phyloP scores from a whole-genome alignment of 352 stramenopile species.

The Lagenidium giganteum region DNA sequence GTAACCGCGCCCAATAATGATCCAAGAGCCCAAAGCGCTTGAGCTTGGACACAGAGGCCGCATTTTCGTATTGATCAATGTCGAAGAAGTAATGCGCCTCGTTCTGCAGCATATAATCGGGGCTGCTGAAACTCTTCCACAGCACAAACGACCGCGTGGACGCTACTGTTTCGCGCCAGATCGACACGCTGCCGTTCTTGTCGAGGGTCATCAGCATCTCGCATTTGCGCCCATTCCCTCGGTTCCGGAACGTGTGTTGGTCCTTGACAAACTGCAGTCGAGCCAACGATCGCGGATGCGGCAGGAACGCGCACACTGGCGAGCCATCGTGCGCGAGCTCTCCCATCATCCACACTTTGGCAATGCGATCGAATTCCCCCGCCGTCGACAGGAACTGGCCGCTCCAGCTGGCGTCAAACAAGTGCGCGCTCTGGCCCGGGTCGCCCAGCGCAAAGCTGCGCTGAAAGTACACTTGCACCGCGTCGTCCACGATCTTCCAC shows the following conservation, averaged over 20 bases:
- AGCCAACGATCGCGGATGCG: conserved; percentile 54
- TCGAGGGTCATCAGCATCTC: conserved; percentile 83
- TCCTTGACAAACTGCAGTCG: conserved; percentile 50
- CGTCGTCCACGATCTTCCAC: conserved; percentile 81
- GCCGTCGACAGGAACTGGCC: conserved; percentile 62
- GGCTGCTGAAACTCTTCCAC: conserved; percentile 53
- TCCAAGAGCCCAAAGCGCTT: conserved; percentile 27
- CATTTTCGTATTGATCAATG: neutral
- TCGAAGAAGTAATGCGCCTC: conserved; percentile 4
- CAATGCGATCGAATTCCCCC: conserved; percentile 47
- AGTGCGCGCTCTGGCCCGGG: conserved; percentile 20
- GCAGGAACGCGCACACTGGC: conserved; percentile 53
- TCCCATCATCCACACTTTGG: conserved; percentile 65
- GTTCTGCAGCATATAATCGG: conserved; percentile 25
- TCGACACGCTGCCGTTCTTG: conserved; percentile 48
- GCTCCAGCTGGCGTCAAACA: conserved; percentile 62
- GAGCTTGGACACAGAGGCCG: neutral
- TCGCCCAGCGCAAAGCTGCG: conserved; percentile 44
- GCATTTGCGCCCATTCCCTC: conserved; percentile 14
- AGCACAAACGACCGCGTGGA: conserved; percentile 50
- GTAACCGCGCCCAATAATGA: conserved; percentile 20
- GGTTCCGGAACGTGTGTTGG: conserved; percentile 41
- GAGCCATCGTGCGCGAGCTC: conserved; percentile 46
- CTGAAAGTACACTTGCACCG: conserved; percentile 73
- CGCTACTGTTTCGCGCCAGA: conserved; percentile 67